These are phyloP conservation scores for Zizania latifolia DNA, from an alignment of 176 grass and related monocot species.

Conservation along the genomic window DNA sequence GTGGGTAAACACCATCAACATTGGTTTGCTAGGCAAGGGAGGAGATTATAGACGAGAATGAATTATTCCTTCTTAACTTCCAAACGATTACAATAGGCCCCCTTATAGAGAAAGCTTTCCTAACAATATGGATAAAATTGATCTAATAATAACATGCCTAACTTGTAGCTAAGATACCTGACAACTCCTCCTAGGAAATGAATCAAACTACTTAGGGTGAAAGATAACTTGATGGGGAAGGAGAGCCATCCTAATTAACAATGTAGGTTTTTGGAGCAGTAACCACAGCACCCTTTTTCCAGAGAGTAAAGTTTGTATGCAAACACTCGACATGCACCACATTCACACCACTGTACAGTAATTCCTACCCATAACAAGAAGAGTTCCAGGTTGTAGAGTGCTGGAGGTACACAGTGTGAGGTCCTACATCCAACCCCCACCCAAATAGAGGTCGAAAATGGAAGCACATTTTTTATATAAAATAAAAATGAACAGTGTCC, in stretches of 20 bases:
- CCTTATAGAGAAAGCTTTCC: not conserved
- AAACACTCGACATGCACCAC: not conserved
- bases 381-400: not conserved
- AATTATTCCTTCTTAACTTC: not conserved
- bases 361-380: not conserved
- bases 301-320: not conserved
- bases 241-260: not conserved
- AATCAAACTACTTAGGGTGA: not conserved
- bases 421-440: not conserved
- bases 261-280: not conserved
- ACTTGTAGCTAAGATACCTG: not conserved
- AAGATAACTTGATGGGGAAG: not conserved
- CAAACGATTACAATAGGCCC: not conserved
- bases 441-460: not conserved
- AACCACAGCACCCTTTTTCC: not conserved
- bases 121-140: not conserved
- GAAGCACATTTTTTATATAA: not conserved
- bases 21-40: too few species aligned
- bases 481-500: not conserved
- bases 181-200: not conserved
- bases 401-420: not conserved
- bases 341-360: not conserved
- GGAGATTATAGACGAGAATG: too few species aligned
- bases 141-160: not conserved
- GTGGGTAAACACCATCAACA: not conserved